Evolutionary conservation across 148 eudicot species (phyloP).

Genomic region (Nepenthes mirabilis): DNA sequence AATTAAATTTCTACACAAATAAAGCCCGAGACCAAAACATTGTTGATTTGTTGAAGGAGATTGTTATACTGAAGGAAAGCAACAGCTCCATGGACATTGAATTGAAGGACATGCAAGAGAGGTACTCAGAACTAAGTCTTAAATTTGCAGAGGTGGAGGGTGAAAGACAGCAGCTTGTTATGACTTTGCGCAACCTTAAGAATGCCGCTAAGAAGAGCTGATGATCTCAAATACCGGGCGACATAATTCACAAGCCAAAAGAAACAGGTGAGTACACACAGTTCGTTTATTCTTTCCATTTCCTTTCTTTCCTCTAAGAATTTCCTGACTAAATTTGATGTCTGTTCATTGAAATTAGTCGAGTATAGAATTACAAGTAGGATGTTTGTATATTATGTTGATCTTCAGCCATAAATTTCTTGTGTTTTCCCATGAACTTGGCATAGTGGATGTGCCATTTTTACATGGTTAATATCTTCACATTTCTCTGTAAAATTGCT

Average conservation of each 20-base stretch:
- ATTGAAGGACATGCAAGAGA: conserved; percentile 80
- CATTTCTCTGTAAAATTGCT: no score
- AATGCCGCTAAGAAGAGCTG: conserved; percentile 38
- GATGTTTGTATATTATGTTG: no score
- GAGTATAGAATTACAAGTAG: no score
- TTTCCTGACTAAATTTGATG: no score
- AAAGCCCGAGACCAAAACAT: conserved; percentile 17
- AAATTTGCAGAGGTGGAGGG: conserved; percentile 98
- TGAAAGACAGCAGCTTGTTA: conserved; percentile 83
- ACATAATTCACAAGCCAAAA: no score
- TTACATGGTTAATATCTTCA: no score
- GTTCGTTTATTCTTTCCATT: no score
- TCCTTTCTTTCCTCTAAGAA: no score
- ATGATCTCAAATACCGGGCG: not conserved
- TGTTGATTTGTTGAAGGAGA: conserved; percentile 31
- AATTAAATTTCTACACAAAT: conserved; percentile 4
- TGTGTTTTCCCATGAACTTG: no score
- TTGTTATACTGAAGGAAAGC: conserved; percentile 43
- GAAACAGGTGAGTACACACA: not conserved
- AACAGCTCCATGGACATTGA: conserved; percentile 72
- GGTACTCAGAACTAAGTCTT: conserved; percentile 87
- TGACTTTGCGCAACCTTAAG: conserved; percentile 65
- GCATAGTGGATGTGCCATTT: no score
- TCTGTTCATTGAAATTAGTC: no score
- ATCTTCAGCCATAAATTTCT: no score